Conservation (phyloP, 345 rosid species). For the Salix purpurea region DNA sequence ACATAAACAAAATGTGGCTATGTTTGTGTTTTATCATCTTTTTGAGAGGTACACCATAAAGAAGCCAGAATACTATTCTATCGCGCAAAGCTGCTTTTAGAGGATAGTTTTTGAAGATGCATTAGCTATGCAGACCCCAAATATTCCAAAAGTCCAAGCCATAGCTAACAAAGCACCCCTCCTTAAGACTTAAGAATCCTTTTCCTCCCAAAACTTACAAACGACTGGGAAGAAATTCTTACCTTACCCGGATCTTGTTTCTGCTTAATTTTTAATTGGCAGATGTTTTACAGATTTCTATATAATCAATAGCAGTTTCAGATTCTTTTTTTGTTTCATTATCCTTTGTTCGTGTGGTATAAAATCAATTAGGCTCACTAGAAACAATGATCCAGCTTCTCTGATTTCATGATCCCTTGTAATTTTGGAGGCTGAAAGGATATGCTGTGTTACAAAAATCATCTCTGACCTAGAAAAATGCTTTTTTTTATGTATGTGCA, state of each 20-base stretch:
- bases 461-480: neutral
- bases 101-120: neutral
- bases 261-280: neutral
- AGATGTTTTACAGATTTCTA: neutral
- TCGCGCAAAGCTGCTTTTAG: neutral
- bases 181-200: neutral
- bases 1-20: neutral
- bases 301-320: neutral
- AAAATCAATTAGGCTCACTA: neutral
- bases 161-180: neutral
- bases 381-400: neutral
- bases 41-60: neutral
- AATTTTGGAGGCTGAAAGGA: neutral
- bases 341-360: neutral
- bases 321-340: neutral
- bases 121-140: neutral
- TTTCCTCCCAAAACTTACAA: neutral
- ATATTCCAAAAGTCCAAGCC: neutral
- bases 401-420: neutral
- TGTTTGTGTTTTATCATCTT: too few relatives aligned
- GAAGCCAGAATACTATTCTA: neutral
- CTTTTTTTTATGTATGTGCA: neutral
- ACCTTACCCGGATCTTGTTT: neutral
- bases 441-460: neutral
- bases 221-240: neutral